phyloP scores from a whole-genome alignment of 306 rosid species.

The Datisca glomerata region DNA sequence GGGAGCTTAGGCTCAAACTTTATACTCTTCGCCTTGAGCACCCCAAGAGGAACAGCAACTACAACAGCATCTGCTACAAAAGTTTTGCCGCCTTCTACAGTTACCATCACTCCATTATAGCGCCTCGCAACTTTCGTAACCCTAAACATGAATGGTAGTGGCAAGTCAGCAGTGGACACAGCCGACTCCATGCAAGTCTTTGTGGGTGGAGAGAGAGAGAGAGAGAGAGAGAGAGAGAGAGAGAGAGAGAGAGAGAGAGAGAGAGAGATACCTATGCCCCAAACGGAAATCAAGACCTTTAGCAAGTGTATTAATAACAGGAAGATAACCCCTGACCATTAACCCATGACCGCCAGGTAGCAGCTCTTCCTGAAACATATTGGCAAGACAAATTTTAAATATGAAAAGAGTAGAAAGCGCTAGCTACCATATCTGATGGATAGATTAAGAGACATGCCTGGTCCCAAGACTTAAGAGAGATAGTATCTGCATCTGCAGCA shows the following conservation, averaged over 20 bases:
- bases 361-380: slow-evolving; percentile 56
- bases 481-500: slow-evolving; percentile 90
- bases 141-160: slow-evolving; percentile 44
- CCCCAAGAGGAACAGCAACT: slow-evolving; percentile 90
- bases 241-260: not conserved
- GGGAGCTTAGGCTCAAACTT: slow-evolving; percentile 92
- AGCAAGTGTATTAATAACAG: slow-evolving; percentile 90
- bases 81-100: slow-evolving; percentile 60
- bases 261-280: slow-evolving; percentile 50
- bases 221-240: slow-evolving; percentile 2
- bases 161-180: not conserved
- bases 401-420: not conserved
- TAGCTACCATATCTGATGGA: not conserved
- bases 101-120: slow-evolving; percentile 70
- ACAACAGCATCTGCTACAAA: slow-evolving; percentile 87
- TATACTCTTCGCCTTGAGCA: slow-evolving; percentile 61
- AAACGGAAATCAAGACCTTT: slow-evolving; percentile 89
- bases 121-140: slow-evolving; percentile 69
- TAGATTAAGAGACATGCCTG: slow-evolving; percentile 66
- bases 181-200: too few relatives aligned
- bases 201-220: too few relatives aligned
- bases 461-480: slow-evolving; percentile 89
- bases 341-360: slow-evolving; percentile 99
- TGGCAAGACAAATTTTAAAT: not conserved
- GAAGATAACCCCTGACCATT: slow-evolving; percentile 92